These are phyloP conservation scores for Ascoidea rubescens DNA, from an alignment of 805 yeast species.

Conservation along the genomic window DNA sequence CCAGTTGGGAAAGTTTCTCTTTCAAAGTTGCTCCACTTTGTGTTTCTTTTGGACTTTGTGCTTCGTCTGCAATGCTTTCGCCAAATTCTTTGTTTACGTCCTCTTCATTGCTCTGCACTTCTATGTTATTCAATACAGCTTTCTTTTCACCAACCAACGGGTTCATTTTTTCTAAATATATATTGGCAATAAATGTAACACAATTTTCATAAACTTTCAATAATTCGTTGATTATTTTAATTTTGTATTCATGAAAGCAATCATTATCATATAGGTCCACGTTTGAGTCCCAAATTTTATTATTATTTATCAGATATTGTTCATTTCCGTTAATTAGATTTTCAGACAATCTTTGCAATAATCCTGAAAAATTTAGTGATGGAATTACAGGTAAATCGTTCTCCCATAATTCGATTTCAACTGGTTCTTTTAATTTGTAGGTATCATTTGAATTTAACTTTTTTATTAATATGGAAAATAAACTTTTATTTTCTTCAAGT, in stretches of 20 bases:
- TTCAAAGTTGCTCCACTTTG: too few species aligned
- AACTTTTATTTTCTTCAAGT: not conserved
- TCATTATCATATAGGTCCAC: conserved; percentile 1
- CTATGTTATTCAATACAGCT: not conserved
- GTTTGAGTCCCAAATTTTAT: not conserved
- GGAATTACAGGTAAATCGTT: conserved; percentile 7
- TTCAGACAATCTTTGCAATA: conserved; percentile 1
- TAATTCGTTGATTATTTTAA: not conserved
- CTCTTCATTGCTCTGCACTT: conserved; percentile 1
- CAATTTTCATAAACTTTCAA: not conserved
- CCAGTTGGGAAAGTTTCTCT: too few species aligned
- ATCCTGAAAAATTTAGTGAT: conserved; percentile 2
- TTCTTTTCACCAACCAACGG: not conserved
- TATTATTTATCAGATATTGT: not conserved
- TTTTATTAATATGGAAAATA: not conserved
- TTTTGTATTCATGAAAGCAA: not conserved
- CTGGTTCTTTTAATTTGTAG: not conserved
- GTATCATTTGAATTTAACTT: not conserved
- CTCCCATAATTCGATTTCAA: conserved; percentile 8
- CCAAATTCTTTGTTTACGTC: not conserved
- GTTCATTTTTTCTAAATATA: not conserved
- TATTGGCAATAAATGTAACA: not conserved
- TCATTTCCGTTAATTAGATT: not conserved
- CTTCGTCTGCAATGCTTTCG: not conserved
- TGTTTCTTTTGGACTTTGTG: too few species aligned